A percentile compares a stretch with the other conserved stretches of the same genome.
These are phyloP conservation scores for Psilocybe mexicana DNA, from an alignment of 1,284 basidiomycete species.

Conservation along the genomic window DNA sequence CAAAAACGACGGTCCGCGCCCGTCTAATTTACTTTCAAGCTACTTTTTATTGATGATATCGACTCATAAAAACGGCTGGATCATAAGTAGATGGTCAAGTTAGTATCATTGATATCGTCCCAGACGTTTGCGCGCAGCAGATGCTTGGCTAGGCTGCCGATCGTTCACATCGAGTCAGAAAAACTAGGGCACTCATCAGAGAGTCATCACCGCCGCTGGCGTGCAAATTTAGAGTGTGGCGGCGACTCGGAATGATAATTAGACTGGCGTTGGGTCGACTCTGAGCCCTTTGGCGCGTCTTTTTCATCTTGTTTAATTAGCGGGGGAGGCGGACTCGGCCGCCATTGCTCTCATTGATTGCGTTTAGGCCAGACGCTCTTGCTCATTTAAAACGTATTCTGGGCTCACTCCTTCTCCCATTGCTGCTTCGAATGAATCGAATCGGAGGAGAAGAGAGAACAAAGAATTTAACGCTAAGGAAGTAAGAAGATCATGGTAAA, in stretches of 20 bases:
- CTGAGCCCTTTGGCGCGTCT: not conserved
- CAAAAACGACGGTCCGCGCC: constrained; percentile 12
- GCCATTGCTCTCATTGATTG: not conserved
- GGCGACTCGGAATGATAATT: not conserved
- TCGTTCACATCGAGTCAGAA: not conserved
- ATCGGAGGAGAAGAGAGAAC: not conserved
- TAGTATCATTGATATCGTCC: constrained; percentile 1
- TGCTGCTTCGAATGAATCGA: not conserved
- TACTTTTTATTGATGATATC: not conserved
- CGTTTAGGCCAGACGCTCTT: not conserved
- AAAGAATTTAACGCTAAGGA: not conserved
- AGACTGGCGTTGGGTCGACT: constrained; percentile 4
- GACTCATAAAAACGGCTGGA: not conserved
- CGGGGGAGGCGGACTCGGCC: not conserved
- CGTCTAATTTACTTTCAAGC: constrained; percentile 18
- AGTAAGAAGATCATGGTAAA: not conserved
- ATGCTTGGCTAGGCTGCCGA: not conserved
- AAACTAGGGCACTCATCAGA: not conserved
- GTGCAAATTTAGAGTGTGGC: constrained; percentile 1
- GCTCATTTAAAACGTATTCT: not conserved
- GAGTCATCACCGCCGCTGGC: not conserved
- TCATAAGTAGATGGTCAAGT: not conserved
- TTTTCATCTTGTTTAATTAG: constrained; percentile 5
- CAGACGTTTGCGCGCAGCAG: not conserved
- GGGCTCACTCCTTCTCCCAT: not conserved